A percentile compares a stretch with the other conserved stretches of the same genome.
These are phyloP conservation scores for Flaveria robusta DNA, from an alignment of 129 eudicot genomes.

Conservation along the genomic window DNA sequence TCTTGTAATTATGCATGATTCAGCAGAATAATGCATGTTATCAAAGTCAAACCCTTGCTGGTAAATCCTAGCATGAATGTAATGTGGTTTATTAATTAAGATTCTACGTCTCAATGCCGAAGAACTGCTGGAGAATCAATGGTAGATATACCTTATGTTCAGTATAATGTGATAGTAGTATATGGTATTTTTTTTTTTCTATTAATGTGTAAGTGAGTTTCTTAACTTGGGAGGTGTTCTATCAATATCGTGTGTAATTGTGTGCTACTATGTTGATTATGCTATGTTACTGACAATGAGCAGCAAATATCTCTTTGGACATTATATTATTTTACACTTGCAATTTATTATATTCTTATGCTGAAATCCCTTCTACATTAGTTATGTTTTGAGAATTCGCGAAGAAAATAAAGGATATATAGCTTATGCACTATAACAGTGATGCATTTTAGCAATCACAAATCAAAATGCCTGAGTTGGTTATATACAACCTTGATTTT, in stretches of 20 bases:
- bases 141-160: constrained; percentile 34
- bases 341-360: not conserved
- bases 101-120: not conserved
- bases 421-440: no score
- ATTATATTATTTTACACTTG: not conserved
- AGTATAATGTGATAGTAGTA: constrained; percentile 17
- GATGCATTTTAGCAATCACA: no score
- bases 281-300: constrained; percentile 11
- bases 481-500: no score
- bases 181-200: constrained; percentile 31
- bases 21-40: constrained; percentile 16
- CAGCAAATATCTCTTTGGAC: constrained; percentile 20
- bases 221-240: constrained; percentile 31
- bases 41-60: constrained; percentile 27
- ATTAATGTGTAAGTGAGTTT: constrained; percentile 20
- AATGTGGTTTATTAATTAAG: not conserved
- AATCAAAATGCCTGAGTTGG: no score
- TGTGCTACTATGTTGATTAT: constrained; percentile 35
- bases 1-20: constrained; percentile 28
- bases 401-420: not conserved
- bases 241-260: constrained; percentile 33
- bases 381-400: not conserved
- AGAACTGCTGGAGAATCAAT: constrained; percentile 26
- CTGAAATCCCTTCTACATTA: not conserved
- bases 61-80: not conserved